phyloP scores from a whole-genome alignment of 202 grass and related monocot genomes.

The Musa balbisiana region DNA sequence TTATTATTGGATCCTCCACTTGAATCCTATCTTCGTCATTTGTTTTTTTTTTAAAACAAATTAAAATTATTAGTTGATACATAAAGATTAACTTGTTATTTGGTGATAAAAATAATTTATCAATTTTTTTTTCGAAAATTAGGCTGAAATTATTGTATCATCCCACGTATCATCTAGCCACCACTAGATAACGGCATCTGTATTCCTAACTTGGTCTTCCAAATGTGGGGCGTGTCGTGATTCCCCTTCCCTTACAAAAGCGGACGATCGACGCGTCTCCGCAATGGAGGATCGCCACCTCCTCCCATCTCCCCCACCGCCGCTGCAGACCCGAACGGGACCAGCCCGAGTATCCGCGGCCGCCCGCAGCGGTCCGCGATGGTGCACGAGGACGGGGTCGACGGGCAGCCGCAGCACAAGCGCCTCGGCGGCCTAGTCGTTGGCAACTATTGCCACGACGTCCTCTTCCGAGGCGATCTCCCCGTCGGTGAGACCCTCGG shows the following conservation, averaged over 20 bases:
- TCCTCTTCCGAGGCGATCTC: slow-evolving; percentile 53
- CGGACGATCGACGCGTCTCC: neutral
- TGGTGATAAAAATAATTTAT: too few relatives aligned
- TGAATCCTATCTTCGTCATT: too few relatives aligned
- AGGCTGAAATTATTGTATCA: too few relatives aligned
- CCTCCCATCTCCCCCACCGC: neutral
- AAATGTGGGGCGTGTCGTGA: neutral
- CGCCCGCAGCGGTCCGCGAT: neutral
- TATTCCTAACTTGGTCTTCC: neutral
- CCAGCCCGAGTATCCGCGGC: neutral
- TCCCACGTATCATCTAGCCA: neutral
- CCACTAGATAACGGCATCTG: neutral
- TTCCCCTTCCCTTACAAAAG: neutral
- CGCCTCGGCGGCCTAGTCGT: slow-evolving; percentile 38
- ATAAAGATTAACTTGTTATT: too few relatives aligned
- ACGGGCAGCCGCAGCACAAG: neutral
- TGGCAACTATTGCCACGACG: slow-evolving; percentile 99
- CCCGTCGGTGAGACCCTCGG: slow-evolving; percentile 68
- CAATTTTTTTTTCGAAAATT: too few relatives aligned
- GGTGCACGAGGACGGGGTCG: neutral
- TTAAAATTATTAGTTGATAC: too few relatives aligned
- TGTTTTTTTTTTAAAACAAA: too few relatives aligned
- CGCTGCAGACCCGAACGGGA: neutral
- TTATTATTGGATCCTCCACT: too few relatives aligned
- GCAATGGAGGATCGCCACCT: neutral